Evolutionary conservation across 2,329 filamentous ascomycete species (phyloP), one percentile per base, ranked within the genome.

Genomic region (Parastagonospora nodorum): DNA sequence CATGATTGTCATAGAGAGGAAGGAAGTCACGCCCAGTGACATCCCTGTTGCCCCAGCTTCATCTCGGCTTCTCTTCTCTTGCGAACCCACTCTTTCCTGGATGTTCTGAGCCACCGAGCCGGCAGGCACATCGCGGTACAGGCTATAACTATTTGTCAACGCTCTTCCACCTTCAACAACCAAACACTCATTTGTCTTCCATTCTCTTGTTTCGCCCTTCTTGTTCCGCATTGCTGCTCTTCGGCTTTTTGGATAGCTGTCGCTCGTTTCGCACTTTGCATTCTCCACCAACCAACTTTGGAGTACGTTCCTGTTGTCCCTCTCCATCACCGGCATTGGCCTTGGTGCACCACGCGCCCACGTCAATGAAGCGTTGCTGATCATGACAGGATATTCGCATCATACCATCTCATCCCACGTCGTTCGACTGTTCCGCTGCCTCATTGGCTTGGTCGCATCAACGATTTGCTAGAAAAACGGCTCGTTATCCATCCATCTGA

Each of bases 241-340:
- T 62, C 63, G 51, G 64, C 67, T 68, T 62, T 61, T 73, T 74
- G 71, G 69, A 73, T 74, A 74, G 67, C 67, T 65, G 64, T 60
- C 64, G 54, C 61, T 69, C 64, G 63, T 61, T 63, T 51, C 63
- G 67, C 66, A 48, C 60, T 58, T 58, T 60, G 56, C 53, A 57
- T 51, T 37, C 52, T 53, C 53, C 61, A 64, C 60, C 53, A 53
- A 62, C 60, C 67, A 60, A 58, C 59, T 64, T 68, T 67, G 65
- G 64, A 64, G 67, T 68, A 63, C 12, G 64, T 61, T 48, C 29
- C 19, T 46, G 28, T 43, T 31, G 3, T 19, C 9, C 5, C 28
- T 16, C 38, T 28, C 36, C 19, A 24, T 16, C 14, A 12, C 10
- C 40, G 11, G 29, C 27, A 29, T 33, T 12, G 11, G 10, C 28